Evolutionary conservation across 2,329 filamentous ascomycete species (phyloP), one percentile per base, ranked within the genome.

Genomic region (Ascochyta viciae-villosae): DNA sequence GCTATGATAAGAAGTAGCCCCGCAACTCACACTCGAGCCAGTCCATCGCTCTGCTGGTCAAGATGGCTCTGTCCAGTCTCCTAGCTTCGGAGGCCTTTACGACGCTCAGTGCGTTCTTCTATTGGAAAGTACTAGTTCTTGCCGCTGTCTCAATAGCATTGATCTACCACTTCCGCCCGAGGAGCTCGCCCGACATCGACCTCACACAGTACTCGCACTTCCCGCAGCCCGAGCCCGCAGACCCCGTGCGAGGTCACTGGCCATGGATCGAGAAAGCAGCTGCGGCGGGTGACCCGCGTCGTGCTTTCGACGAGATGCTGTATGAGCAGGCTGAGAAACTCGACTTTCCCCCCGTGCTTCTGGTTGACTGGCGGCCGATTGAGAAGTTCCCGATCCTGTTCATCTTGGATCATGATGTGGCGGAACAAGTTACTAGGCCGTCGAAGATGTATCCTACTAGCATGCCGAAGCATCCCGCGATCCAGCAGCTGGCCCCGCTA

Each of bases 381-480:
- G 60, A 63, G 15, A 60, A 57, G 45, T 62, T 60, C 16, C 49
- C 59, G 0, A 40, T 65, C 2, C 23, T 65, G 12, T 58, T 63
- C 39, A 46, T 65, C 4, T 33, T 63, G 4, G 58, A 63, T 47
- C 60, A 63, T 33, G 61, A 58, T 34, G 57, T 65, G 12, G 61
- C 62, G 1, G 61, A 65, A 24, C 61, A 65, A 27, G 50, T 65
- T 13, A 65, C 62, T 6, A 63, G 54, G 15, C 49, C 58, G 4
- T 58, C 50, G 7, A 65, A 65, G 24, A 23, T 34, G 2, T 63
- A 47, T 37, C 42, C 38, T 19, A 60, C 49, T 6, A 65, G 62
- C 35, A 52, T 63, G 49, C 62, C 62, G 1, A 65, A 65, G 37
- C 61, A 63, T 37, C 61, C 62, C n/a, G 23, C 60, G 39, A 62